Conservation (phyloP, 495 filamentous ascomycete genomes). For the Oidiodendron maius region DNA sequence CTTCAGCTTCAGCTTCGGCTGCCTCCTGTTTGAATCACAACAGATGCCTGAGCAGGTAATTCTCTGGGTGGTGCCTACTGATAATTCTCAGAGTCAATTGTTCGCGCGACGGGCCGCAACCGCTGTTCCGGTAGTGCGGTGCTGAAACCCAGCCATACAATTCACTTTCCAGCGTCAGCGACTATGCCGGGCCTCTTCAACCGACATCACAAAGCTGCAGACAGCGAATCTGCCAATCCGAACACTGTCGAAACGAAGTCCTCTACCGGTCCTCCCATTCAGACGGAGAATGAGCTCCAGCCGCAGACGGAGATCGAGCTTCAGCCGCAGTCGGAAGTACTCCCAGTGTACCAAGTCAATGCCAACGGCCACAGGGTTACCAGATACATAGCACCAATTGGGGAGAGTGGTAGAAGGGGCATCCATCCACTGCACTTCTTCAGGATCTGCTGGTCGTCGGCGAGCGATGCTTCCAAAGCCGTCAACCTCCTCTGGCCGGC, state of each 20-base stretch:
- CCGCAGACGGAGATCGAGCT: background rate
- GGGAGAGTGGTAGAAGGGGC: constrained; percentile 58
- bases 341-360: constrained; percentile 7
- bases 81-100: too few relatives aligned
- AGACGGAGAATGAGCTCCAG: background rate
- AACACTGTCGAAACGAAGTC: constrained; percentile 1
- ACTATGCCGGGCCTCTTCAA: background rate
- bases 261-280: background rate
- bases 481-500: constrained; percentile 66
- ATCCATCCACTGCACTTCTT: constrained; percentile 56
- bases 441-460: constrained; percentile 45
- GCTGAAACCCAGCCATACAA: too few relatives aligned
- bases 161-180: background rate
- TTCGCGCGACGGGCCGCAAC: too few relatives aligned
- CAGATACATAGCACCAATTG: constrained; percentile 14
- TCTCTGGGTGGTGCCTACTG: too few relatives aligned
- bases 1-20: too few relatives aligned
- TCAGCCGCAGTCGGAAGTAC: too few relatives aligned
- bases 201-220: background rate
- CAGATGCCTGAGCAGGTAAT: too few relatives aligned
- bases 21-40: too few relatives aligned
- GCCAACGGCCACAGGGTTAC: constrained; percentile 8
- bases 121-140: too few relatives aligned
- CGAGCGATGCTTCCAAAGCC: constrained; percentile 14
- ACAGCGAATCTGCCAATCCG: background rate